A percentile compares a stretch with the other conserved stretches of the same genome.
Conservation (phyloP, 2,329 filamentous ascomycete genomes). For the Xylariaceae sp. region DNA sequence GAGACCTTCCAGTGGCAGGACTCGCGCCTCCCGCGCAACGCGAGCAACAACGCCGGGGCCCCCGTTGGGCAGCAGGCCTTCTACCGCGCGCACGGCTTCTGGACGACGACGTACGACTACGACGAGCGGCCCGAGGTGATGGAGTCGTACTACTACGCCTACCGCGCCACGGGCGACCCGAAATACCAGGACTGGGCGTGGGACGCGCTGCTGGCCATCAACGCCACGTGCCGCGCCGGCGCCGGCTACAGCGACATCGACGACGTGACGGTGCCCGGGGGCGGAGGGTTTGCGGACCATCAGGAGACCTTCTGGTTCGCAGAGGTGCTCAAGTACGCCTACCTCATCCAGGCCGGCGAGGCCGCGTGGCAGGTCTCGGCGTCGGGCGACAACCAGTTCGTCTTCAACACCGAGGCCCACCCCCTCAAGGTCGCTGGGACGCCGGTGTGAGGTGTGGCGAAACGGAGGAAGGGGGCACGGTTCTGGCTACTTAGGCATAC, state of each 20-base stretch:
- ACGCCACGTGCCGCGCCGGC: constrained; percentile 51
- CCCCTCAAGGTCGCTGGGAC: constrained; percentile 21
- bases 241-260: constrained; percentile 60
- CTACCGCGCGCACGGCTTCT: constrained; percentile 64
- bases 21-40: constrained; percentile 24
- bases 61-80: constrained; percentile 47
- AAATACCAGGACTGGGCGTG: constrained; percentile 82
- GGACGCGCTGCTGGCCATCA: constrained; percentile 66
- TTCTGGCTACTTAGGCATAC: too few relatives aligned
- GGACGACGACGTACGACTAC: constrained; percentile 54
- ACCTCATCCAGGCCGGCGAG: constrained; percentile 61
- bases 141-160: constrained; percentile 82
- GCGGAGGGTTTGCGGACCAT: constrained; percentile 57
- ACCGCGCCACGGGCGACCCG: constrained; percentile 64
- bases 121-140: constrained; percentile 72
- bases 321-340: constrained; percentile 79
- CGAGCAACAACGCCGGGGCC: constrained; percentile 31
- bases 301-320: constrained; percentile 88
- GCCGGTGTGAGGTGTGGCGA: constrained; percentile 14
- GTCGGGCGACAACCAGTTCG: constrained; percentile 37
- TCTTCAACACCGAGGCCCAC: constrained; percentile 42
- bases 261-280: constrained; percentile 56
- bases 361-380: constrained; percentile 43
- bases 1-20: constrained; percentile 61
- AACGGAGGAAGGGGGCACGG: background rate